These are phyloP conservation scores for Spathaspora boniae DNA, from an alignment of 805 yeast genomes.

Conservation along the genomic window DNA sequence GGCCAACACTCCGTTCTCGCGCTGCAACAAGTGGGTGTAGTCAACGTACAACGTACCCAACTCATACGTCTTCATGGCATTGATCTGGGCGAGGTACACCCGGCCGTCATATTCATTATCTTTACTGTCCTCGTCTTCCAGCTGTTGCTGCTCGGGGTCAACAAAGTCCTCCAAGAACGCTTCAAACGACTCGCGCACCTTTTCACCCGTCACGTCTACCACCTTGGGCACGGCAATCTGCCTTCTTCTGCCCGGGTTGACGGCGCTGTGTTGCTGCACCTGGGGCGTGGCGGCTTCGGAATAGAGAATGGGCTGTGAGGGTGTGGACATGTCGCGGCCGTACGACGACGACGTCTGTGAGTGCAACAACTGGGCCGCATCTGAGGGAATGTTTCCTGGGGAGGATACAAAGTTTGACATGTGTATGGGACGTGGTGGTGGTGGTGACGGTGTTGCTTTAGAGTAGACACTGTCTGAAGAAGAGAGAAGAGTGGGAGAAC, in stretches of 20 bases:
- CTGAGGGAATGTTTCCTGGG: conserved; percentile 42
- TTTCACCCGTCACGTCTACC: conserved; percentile 87
- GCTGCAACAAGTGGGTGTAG: conserved; percentile 67
- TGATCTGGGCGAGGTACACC: conserved; percentile 74
- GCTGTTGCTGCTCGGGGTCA: conserved; percentile 22
- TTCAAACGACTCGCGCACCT: conserved; percentile 88
- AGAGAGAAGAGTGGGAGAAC: conserved; percentile 1
- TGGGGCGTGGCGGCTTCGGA: conserved; percentile 10
- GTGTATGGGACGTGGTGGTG: not conserved
- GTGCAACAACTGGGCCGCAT: conserved; percentile 37
- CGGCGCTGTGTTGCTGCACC: conserved; percentile 8
- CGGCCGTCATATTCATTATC: conserved; percentile 45
- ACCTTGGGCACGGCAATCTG: conserved; percentile 78
- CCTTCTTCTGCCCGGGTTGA: conserved; percentile 46
- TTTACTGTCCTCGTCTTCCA: conserved; percentile 26
- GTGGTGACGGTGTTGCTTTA: not conserved
- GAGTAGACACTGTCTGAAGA: too few relatives aligned
- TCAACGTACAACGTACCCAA: conserved; percentile 79
- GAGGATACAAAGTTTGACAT: conserved; percentile 45
- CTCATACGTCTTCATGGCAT: conserved; percentile 74
- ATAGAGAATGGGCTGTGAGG: conserved; percentile 7
- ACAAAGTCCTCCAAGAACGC: conserved; percentile 69
- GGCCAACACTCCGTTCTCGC: conserved; percentile 85
- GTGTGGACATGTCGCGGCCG: conserved; percentile 25
- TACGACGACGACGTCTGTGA: conserved; percentile 43